Base-by-base conservation (phyloP, 2,329 filamentous ascomycete genomes). In the Knufia petricola region DNA sequence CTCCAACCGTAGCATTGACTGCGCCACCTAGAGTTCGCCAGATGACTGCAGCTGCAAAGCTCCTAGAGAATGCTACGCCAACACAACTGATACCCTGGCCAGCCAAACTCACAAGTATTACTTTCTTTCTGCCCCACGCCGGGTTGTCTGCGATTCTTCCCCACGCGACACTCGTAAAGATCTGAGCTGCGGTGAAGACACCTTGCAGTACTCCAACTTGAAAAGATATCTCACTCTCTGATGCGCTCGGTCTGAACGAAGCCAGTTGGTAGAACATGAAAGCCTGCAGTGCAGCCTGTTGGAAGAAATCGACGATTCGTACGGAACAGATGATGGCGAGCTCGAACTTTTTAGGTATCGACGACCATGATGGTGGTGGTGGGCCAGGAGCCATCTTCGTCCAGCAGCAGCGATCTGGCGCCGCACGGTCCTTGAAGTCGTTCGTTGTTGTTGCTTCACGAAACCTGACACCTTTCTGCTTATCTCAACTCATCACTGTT, bases 241-340 rank as follows among this genome's bases (percentile, higher is more conserved):
- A 61, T 4, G 69, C 62, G 19, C 61, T 66, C 9, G 67, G 67
- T 2, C 80, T 71, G 57, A 89, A 87, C 55, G 81, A 87, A 59
- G 79, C 78, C 20, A 90, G 73, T 61, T 87, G 84, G 63, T 87
- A 88, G 65, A 83, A 88, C 72, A 87, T 81, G 65, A 87, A 88
- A 1, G 81, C 74, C 65, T 81, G 73, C 7, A 85, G 63, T 9
- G 78, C 82, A 0, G 82, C 85, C 59, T 87, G 83, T 0, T 84
- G 82, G 37, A 89, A 69, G n/a, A 85, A 85, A 60, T 89, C 85
- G 20, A 81, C 84, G 20, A 89, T 69, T 15, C 85, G 77, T n/a
- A 84, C 79, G 31, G 88, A 66, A 0, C 80, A 84, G 37, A 89
- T 73, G 41, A 89, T 77, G 28, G 81, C 64, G 13, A 89, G 74